Conservation (phyloP, 495 filamentous ascomycete genomes). For the Xanthoparmelia taractica region DNA sequence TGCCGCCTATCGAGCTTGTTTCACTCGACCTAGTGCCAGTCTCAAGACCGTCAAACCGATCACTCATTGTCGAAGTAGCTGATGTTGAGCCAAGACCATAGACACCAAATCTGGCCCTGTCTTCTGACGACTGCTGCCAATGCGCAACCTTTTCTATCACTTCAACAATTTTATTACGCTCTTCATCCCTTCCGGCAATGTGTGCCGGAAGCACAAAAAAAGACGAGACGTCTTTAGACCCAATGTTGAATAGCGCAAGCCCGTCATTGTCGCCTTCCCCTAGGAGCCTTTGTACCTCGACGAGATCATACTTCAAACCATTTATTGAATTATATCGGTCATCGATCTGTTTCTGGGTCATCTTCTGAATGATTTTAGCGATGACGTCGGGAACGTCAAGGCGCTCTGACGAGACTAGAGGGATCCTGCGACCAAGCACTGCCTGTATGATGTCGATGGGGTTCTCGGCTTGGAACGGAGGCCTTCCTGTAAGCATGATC, state of each 20-base stretch:
- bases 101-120: neutral
- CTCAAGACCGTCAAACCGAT: constrained; percentile 44
- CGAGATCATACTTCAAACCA: constrained; percentile 69
- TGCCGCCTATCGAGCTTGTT: constrained; percentile 41
- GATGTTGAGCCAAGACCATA: constrained; percentile 13
- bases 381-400: constrained; percentile 75
- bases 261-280: constrained; percentile 63
- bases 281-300: constrained; percentile 59
- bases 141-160: constrained; percentile 65
- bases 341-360: constrained; percentile 75
- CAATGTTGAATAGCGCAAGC: constrained; percentile 63
- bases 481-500: constrained; percentile 69
- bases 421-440: constrained; percentile 67
- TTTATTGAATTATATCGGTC: constrained; percentile 80
- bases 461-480: constrained; percentile 64
- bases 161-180: constrained; percentile 58
- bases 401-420: constrained; percentile 62
- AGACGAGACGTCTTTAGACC: constrained; percentile 69
- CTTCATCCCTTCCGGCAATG: constrained; percentile 72
- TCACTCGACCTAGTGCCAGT: constrained; percentile 39
- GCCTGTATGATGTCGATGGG: constrained; percentile 84
- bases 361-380: constrained; percentile 74
- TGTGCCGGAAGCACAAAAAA: constrained; percentile 72
- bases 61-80: constrained; percentile 23
- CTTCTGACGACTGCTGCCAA: constrained; percentile 36